phyloP scores from a whole-genome alignment of 768 basidiomycete species.

The Gyrodon lividus region DNA sequence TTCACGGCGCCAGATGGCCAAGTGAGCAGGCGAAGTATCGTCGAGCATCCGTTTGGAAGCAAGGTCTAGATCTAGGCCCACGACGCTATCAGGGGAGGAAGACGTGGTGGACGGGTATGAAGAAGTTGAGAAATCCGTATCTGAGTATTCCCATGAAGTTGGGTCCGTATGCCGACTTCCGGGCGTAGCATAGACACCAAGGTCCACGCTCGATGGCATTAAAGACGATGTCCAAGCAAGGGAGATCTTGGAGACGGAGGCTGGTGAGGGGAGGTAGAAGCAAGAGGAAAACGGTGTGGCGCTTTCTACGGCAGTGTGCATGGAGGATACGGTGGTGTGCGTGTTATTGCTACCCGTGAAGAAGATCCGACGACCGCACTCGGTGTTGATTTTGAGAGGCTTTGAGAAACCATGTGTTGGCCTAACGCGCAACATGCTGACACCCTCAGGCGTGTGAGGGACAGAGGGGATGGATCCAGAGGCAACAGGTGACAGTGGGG shows the following conservation, averaged over 20 bases:
- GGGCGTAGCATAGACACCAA: slow-evolving; percentile 40
- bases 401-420: slow-evolving; percentile 36
- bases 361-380: slow-evolving; percentile 35
- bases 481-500: slow-evolving; percentile 42
- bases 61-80: slow-evolving; percentile 31
- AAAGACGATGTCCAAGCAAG: slow-evolving; percentile 32
- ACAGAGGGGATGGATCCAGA: slow-evolving; percentile 43
- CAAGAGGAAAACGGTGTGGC: slow-evolving; percentile 58
- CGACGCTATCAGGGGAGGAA: slow-evolving; percentile 35
- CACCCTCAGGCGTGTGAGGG: slow-evolving; percentile 58
- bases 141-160: slow-evolving; percentile 44
- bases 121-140: slow-evolving; percentile 47
- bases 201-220: slow-evolving; percentile 39
- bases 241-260: slow-evolving; percentile 38
- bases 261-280: slow-evolving; percentile 50
- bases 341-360: slow-evolving; percentile 45
- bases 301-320: slow-evolving; percentile 73
- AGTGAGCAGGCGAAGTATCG: slow-evolving; percentile 29
- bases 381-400: slow-evolving; percentile 61
- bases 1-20: slow-evolving; percentile 35
- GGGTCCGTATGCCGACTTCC: slow-evolving; percentile 54
- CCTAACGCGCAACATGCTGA: slow-evolving; percentile 41
- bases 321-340: slow-evolving; percentile 51
- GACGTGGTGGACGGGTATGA: slow-evolving; percentile 46
- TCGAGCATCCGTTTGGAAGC: slow-evolving; percentile 32